A percentile compares a stretch with the other conserved stretches of the same genome.
These are phyloP conservation scores for Paramecium primaurelia DNA, from an alignment of 73 alveolate species.

Conservation along the genomic window DNA sequence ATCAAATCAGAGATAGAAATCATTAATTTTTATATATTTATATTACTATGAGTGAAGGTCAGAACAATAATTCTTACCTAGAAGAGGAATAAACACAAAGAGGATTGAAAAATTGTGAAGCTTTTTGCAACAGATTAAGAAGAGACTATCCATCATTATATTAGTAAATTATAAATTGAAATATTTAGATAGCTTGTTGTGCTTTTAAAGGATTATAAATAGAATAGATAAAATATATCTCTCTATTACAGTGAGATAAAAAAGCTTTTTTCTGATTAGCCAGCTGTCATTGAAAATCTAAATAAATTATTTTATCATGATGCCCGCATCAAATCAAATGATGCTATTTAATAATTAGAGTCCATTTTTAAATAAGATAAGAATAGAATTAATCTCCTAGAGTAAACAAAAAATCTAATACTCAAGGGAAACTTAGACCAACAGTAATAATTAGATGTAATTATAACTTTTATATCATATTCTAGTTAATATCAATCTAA, in stretches of 20 bases:
- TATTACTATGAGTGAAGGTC: not conserved
- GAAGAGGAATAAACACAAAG: conserved; percentile 9
- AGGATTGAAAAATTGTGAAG: conserved; percentile 49
- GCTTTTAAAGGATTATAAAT: not conserved
- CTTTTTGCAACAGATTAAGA: conserved; percentile 46
- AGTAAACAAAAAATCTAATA: not conserved
- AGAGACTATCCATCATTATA: conserved; percentile 23
- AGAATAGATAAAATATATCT: not conserved
- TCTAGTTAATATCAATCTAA: conserved; percentile 6
- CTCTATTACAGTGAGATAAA: conserved; percentile 12
- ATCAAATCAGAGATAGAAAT: conserved; percentile 10
- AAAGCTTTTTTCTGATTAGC: conserved; percentile 29
- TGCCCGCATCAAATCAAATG: conserved; percentile 41
- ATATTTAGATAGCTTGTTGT: not conserved
- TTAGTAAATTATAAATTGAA: not conserved
- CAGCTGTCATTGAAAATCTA: conserved; percentile 36
- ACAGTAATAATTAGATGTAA: conserved; percentile 17
- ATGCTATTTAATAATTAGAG: not conserved
- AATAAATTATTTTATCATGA: conserved; percentile 44
- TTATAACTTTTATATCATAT: not conserved
- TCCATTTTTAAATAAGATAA: not conserved
- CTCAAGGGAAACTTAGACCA: not conserved
- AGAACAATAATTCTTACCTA: not conserved
- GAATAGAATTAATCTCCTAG: not conserved
- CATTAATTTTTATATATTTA: not conserved